Conservation (phyloP, 2,329 filamentous ascomycete species). For the Thermomyces lanuginosus region DNA sequence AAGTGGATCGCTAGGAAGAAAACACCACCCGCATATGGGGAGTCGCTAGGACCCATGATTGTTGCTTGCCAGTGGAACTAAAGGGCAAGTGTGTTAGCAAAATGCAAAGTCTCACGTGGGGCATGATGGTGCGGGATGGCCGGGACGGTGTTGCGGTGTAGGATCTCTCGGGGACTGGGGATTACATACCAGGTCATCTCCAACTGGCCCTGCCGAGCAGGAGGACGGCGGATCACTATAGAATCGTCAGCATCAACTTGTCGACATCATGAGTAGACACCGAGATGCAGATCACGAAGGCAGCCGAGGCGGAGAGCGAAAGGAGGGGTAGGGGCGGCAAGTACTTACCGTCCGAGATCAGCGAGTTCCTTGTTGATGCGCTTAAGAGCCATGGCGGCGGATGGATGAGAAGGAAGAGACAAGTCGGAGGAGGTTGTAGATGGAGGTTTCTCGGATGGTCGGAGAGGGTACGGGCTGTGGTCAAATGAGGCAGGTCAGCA, state of each 20-base stretch:
- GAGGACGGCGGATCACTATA: slow-evolving; percentile 90
- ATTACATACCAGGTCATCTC: slow-evolving; percentile 81
- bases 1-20: slow-evolving; percentile 99
- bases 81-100: slow-evolving; percentile 8
- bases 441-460: slow-evolving; percentile 1
- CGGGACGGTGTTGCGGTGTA: slow-evolving; percentile 4
- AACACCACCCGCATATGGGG: slow-evolving; percentile 92
- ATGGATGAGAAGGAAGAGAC: slow-evolving; percentile 8
- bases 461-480: too few relatives aligned
- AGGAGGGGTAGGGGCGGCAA: too few relatives aligned
- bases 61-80: slow-evolving; percentile 99
- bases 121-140: neutral
- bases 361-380: slow-evolving; percentile 39
- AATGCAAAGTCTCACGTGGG: neutral
- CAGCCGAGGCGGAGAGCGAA: neutral
- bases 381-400: slow-evolving; percentile 33
- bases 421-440: slow-evolving; percentile 1
- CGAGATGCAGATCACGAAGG: slow-evolving; percentile 2
- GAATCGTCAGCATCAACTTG: neutral
- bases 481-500: too few relatives aligned
- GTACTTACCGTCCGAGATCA: slow-evolving; percentile 36
- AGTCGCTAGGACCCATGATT: slow-evolving; percentile 98
- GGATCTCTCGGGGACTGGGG: slow-evolving; percentile 6
- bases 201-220: slow-evolving; percentile 91
- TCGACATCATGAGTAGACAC: neutral